These are phyloP conservation scores for Limnomonas spitsbergensis DNA, from an alignment of 139 green algal genomes.

Conservation along the genomic window DNA sequence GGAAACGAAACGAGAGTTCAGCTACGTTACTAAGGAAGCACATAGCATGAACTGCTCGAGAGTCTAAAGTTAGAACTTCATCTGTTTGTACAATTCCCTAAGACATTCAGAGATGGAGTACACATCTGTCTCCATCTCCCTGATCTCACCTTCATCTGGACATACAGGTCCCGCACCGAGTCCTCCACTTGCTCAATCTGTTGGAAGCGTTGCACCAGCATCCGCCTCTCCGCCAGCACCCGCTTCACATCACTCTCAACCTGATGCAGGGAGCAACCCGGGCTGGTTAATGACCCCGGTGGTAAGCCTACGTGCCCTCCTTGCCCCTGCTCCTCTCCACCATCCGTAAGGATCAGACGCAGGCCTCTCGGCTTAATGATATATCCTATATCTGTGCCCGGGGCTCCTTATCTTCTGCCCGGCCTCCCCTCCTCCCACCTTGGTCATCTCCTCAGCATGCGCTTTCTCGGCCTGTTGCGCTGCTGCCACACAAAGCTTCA, in stretches of 20 bases:
- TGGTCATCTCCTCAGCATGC: conserved; percentile 33
- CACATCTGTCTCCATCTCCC: neutral
- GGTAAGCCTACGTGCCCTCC: too few relatives aligned
- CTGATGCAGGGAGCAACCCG: too few relatives aligned
- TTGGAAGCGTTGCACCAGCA: conserved; percentile 41
- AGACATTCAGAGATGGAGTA: neutral
- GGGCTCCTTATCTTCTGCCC: too few relatives aligned
- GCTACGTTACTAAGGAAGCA: conserved; percentile 3
- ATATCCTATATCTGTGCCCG: too few relatives aligned
- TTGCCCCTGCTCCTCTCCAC: too few relatives aligned
- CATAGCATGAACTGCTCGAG: too few relatives aligned
- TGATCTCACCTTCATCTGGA: conserved; percentile 47
- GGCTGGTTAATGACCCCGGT: too few relatives aligned
- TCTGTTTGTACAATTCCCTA: neutral
- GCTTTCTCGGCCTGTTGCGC: conserved; percentile 26
- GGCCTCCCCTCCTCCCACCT: too few relatives aligned
- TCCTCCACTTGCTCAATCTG: conserved; percentile 48
- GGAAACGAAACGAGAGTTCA: too few relatives aligned
- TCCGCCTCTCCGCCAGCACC: conserved; percentile 34
- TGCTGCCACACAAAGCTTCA: conserved; percentile 30
- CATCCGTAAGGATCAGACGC: too few relatives aligned
- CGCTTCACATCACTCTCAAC: conserved; percentile 40
- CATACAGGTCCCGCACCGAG: conserved; percentile 45
- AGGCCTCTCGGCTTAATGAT: too few relatives aligned
- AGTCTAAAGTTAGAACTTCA: conserved; percentile 2